Evolutionary conservation across 352 stramenopile genomes (phyloP).

Genomic region (Globisporangium nodosum): DNA sequence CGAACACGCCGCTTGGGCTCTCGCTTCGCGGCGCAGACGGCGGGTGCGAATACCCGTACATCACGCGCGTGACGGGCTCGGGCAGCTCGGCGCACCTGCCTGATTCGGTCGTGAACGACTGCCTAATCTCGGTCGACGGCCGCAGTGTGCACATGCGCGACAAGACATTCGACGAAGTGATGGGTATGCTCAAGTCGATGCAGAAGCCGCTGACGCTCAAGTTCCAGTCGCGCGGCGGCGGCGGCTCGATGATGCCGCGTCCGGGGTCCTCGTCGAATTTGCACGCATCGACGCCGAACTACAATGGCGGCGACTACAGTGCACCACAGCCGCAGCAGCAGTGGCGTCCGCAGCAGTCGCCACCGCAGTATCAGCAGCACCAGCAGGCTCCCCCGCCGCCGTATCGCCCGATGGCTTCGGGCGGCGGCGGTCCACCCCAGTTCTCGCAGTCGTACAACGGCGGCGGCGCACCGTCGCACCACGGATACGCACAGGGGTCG

Average conservation of each 20-base stretch:
- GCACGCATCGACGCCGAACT: slow-evolving; percentile 10
- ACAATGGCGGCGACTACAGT: slow-evolving; percentile 21
- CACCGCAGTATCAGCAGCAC: slow-evolving; percentile 20
- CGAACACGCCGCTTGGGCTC: slow-evolving; percentile 64
- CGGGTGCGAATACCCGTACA: slow-evolving; percentile 80
- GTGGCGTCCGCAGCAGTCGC: slow-evolving; percentile 50
- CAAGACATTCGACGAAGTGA: slow-evolving; percentile 85
- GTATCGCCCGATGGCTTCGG: slow-evolving; percentile 5
- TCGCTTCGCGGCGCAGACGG: slow-evolving; percentile 70
- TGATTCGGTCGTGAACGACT: slow-evolving; percentile 68
- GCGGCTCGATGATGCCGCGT: slow-evolving; percentile 6
- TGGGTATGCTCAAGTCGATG: slow-evolving; percentile 84
- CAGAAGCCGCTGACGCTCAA: slow-evolving; percentile 82
- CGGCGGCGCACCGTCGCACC: slow-evolving; percentile 1
- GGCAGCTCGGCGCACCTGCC: slow-evolving; percentile 77
- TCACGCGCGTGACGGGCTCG: slow-evolving; percentile 79
- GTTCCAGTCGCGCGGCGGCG: slow-evolving; percentile 49
- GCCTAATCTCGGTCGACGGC: slow-evolving; percentile 74
- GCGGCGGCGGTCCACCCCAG: slow-evolving; percentile 1
- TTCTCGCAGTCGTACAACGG: slow-evolving; percentile 37
- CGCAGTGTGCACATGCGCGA: slow-evolving; percentile 72
- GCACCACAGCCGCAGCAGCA: slow-evolving; percentile 41
- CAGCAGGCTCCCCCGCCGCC: too few species aligned
- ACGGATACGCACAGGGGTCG: slow-evolving; percentile 6
- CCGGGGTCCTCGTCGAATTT: slow-evolving; percentile 16